A percentile compares a stretch with the other conserved stretches of the same genome.
Conservation (phyloP, 768 basidiomycete genomes). For the Tylopilus felleus region DNA sequence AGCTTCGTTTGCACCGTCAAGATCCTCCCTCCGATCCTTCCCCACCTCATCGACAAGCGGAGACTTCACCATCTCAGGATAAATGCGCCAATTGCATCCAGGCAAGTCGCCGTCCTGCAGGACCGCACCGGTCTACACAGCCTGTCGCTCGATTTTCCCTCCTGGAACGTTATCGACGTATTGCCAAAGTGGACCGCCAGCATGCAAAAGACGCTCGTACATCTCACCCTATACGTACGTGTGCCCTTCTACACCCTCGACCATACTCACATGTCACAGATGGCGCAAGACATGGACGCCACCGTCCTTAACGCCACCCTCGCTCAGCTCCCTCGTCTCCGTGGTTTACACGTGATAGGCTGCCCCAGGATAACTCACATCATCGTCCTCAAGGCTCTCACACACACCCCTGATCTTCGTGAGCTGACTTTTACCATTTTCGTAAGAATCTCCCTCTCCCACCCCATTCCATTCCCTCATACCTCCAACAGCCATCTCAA, state of each 20-base stretch:
- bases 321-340: slow-evolving; percentile 48
- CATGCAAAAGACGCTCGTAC: slow-evolving; percentile 44
- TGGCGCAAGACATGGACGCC: slow-evolving; percentile 53
- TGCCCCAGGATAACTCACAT: slow-evolving; percentile 58
- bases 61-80: slow-evolving; percentile 47
- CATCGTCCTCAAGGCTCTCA: slow-evolving; percentile 41
- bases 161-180: slow-evolving; percentile 57
- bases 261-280: slow-evolving; percentile 35
- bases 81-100: slow-evolving; percentile 49
- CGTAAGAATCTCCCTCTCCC: slow-evolving; percentile 36
- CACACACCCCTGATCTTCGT: slow-evolving; percentile 52
- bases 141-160: slow-evolving; percentile 56
- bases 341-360: slow-evolving; percentile 56
- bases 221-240: slow-evolving; percentile 60
- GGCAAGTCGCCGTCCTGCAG: slow-evolving; percentile 45
- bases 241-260: neutral
- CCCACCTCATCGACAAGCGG: slow-evolving; percentile 41
- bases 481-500: slow-evolving; percentile 11
- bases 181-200: slow-evolving; percentile 54
- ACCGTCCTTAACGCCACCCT: slow-evolving; percentile 47
- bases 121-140: slow-evolving; percentile 39
- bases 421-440: slow-evolving; percentile 59
- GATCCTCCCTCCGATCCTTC: slow-evolving; percentile 49
- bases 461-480: neutral
- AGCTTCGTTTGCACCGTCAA: slow-evolving; percentile 53